Conservation (phyloP, 768 basidiomycete genomes). For the Serendipita indica region DNA sequence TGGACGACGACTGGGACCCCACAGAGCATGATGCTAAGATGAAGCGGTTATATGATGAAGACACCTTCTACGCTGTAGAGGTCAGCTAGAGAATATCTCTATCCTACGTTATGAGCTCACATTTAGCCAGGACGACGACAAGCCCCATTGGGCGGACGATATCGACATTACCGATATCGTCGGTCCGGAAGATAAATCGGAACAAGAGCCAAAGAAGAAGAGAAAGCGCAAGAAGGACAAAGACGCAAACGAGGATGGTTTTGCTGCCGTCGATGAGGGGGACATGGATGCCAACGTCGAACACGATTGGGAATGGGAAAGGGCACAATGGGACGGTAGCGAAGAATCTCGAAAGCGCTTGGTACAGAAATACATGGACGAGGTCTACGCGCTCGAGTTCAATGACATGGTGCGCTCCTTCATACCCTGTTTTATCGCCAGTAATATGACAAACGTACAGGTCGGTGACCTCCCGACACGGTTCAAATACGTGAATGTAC, state of each 20-base stretch:
- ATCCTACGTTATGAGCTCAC: neutral
- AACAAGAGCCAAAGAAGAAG: conserved; percentile 25
- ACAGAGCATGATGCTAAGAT: conserved; percentile 73
- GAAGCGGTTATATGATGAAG: conserved; percentile 50
- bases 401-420: conserved; percentile 68
- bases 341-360: conserved; percentile 78
- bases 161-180: conserved; percentile 62
- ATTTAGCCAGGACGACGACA: conserved; percentile 30
- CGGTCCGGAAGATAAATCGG: conserved; percentile 23
- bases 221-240: conserved; percentile 49
- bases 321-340: conserved; percentile 67
- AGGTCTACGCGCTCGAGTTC: conserved; percentile 81
- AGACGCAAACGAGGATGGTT: conserved; percentile 30
- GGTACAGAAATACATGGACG: conserved; percentile 80
- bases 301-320: conserved; percentile 28
- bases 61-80: conserved; percentile 26
- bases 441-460: conserved; percentile 26
- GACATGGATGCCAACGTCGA: conserved; percentile 47
- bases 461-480: conserved; percentile 81
- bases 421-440: conserved; percentile 2
- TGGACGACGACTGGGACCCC: conserved; percentile 91
- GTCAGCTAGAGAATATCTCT: conserved; percentile 11
- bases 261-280: conserved; percentile 33
- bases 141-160: conserved; percentile 88
- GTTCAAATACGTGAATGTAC: conserved; percentile 75